These are phyloP conservation scores for Hygrophorus pudorinus DNA, from an alignment of 768 basidiomycete species.

Conservation along the genomic window DNA sequence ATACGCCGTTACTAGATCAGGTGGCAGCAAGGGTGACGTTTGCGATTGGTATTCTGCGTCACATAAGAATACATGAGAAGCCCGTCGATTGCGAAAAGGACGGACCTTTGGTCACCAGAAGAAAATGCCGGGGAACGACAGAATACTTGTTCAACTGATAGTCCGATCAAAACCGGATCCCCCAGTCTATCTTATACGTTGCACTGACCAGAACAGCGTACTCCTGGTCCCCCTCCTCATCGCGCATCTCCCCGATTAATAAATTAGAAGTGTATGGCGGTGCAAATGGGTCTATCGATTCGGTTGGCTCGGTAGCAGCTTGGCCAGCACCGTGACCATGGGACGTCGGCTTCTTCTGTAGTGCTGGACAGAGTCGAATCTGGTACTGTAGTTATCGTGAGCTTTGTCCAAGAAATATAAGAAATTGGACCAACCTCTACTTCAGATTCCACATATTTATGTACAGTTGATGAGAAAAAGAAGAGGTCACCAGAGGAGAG, in stretches of 20 bases:
- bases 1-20: constrained; percentile 73
- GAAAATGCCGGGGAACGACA: constrained; percentile 74
- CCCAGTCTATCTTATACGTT: background rate
- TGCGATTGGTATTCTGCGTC: constrained; percentile 64
- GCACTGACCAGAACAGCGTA: constrained; percentile 62
- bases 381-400: constrained; percentile 53
- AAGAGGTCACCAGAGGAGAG: constrained; percentile 54
- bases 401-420: constrained; percentile 1
- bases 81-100: too few species aligned
- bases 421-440: constrained; percentile 41
- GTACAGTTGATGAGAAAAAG: constrained; percentile 68
- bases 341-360: constrained; percentile 65
- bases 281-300: constrained; percentile 85
- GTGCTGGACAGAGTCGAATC: constrained; percentile 74
- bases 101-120: constrained; percentile 77
- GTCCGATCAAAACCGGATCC: background rate
- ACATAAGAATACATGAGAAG: too few species aligned
- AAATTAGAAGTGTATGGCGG: constrained; percentile 78
- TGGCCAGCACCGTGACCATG: constrained; percentile 17
- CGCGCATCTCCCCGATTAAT: constrained; percentile 63
- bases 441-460: constrained; percentile 48
- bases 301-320: constrained; percentile 21
- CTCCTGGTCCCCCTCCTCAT: constrained; percentile 43
- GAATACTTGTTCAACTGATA: constrained; percentile 78
- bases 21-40: constrained; percentile 66